Base-by-base conservation (phyloP, 2,329 filamentous ascomycete genomes). In the Paecilomyces sp. region DNA sequence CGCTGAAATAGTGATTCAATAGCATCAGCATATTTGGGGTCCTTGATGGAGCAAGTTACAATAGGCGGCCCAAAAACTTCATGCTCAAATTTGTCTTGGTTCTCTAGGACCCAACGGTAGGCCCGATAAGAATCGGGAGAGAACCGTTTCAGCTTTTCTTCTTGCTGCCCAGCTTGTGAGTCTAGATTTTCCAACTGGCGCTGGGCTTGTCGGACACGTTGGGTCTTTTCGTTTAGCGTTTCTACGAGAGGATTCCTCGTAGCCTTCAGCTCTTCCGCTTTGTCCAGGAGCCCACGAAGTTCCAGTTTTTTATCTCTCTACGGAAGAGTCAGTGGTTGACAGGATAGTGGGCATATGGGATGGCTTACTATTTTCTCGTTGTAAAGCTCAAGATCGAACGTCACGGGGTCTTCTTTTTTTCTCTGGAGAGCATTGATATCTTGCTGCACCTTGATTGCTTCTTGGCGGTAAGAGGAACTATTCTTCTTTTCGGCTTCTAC, bases 31-130 rank as follows among this genome's bases (percentile, higher is more conserved):
- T 89, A 91, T 58, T 79, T 82, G 36, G 85, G 81, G 65, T 96
- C 85, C 65, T 88, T 92, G 57, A 96, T 78, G 0, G 88, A 89
- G 74, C 92, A 96, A 60, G 84, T 88, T 33, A 96, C 79, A 68
- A 94, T 84, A 0, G 92, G 87, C 5, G 92, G 92, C 0, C 90
- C 91, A 69, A 89, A 91, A 3, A 97, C 87, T 60, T 88, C 82
- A 64, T 88, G 85, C 68, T 89, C 84, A 64, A 97, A 94, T 55
- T 83, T 74, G 58, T 82, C 71, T 61, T 82, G 82, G 70, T 99
- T 86, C 2, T 85, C 73, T 68, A 90, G 83, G 57, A 97, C 82
- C 92, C 93, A 99, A 51, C 87, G 81, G 86, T 91, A 96, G 1
- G 87, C 91, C 64, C 71, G 78, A 11, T 83, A 83, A 2, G 88